Evolutionary conservation across 2,329 filamentous ascomycete genomes (phyloP).

Genomic region (Colletotrichum navitas): DNA sequence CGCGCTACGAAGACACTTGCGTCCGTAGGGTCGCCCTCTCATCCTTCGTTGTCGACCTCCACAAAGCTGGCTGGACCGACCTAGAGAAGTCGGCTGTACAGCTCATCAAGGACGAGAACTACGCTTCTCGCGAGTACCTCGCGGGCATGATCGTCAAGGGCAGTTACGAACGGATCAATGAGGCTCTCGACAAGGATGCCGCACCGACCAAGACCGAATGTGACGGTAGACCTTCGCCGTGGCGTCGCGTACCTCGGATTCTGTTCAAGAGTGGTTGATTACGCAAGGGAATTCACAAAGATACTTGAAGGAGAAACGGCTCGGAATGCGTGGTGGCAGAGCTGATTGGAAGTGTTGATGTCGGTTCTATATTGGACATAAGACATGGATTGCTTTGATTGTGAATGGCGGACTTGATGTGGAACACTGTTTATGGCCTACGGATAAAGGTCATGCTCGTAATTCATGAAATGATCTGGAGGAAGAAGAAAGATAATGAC

Average conservation of each 20-base stretch:
- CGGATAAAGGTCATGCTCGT: not conserved
- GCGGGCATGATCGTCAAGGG: not conserved
- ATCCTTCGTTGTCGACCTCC: not conserved
- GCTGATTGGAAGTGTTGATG: not conserved
- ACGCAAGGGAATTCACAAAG: fast-evolving
- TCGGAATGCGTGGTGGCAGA: not conserved
- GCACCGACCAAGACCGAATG: not conserved
- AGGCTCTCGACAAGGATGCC: not conserved
- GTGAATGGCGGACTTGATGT: too few species aligned
- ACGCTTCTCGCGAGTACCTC: not conserved
- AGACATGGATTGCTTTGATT: not conserved
- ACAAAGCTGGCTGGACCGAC: not conserved
- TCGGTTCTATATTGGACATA: too few species aligned
- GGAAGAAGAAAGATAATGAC: not conserved
- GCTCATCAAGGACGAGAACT: not conserved
- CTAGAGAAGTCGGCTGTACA: not conserved
- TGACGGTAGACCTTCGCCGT: not conserved
- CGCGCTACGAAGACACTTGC: not conserved
- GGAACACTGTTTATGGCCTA: not conserved
- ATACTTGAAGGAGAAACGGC: fast-evolving
- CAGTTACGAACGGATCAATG: not conserved
- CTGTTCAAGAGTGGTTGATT: not conserved
- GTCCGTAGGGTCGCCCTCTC: slow-evolving; percentile 10
- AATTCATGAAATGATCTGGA: not conserved
- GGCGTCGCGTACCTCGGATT: not conserved